Conservation (phyloP, 75 land plant genomes). For the Cunninghamia lanceolata region DNA sequence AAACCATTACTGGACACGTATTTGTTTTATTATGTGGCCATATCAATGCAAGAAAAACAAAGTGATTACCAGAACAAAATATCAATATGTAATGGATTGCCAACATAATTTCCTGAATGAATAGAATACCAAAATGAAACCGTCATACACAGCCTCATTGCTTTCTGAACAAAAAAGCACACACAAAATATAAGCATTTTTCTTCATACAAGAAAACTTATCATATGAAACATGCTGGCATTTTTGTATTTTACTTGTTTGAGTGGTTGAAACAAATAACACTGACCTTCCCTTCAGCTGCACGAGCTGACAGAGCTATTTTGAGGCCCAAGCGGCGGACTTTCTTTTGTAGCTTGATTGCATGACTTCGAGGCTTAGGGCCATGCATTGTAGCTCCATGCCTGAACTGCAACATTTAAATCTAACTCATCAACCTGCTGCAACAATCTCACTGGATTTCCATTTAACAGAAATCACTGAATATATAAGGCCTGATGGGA, state of each 20-base stretch:
- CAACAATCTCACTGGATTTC: constrained; percentile 1
- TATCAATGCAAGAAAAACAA: neutral
- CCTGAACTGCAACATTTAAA: constrained; percentile 69
- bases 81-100: constrained; percentile 8
- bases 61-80: neutral
- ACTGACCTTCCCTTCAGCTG: constrained; percentile 93
- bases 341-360: constrained; percentile 81
- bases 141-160: neutral
- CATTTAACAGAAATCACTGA: neutral
- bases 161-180: neutral
- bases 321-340: constrained; percentile 90
- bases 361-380: constrained; percentile 94
- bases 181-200: neutral
- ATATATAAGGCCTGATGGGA: constrained; percentile 5
- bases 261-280: neutral
- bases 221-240: neutral
- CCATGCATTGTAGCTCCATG: constrained; percentile 87
- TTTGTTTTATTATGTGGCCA: neutral
- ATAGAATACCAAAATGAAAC: neutral
- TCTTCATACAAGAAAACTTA: neutral
- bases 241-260: neutral
- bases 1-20: neutral
- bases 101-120: neutral
- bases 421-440: constrained; percentile 9
- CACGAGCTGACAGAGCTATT: constrained; percentile 91